Conservation (phyloP, 805 yeast genomes). For the Spathaspora passalidarum region DNA sequence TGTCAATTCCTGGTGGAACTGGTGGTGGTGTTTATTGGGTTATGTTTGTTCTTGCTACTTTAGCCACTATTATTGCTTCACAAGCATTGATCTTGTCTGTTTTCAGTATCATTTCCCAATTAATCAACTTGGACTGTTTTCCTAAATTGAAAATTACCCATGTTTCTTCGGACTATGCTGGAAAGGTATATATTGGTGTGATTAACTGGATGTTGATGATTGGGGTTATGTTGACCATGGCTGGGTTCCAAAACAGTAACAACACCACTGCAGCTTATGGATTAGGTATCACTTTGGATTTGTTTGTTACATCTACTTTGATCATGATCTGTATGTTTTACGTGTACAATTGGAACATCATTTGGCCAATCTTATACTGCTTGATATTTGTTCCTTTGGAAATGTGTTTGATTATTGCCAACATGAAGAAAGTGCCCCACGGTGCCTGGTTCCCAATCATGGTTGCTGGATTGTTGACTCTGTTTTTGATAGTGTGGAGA, state of each 20-base stretch:
- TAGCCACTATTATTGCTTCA: slow-evolving; percentile 57
- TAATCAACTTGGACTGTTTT: slow-evolving; percentile 53
- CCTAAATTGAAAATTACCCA: slow-evolving; percentile 48
- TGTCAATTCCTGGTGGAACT: slow-evolving; percentile 49
- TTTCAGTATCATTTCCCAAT: slow-evolving; percentile 49
- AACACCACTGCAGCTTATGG: slow-evolving; percentile 61
- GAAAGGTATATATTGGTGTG: slow-evolving; percentile 52
- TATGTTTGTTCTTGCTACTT: slow-evolving; percentile 50
- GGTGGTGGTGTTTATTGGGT: slow-evolving; percentile 47
- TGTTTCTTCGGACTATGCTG: slow-evolving; percentile 42
- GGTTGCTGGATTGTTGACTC: slow-evolving; percentile 37
- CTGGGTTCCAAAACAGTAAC: slow-evolving; percentile 48
- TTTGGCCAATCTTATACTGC: slow-evolving; percentile 33
- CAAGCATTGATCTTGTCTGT: slow-evolving; percentile 59
- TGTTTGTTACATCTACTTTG: slow-evolving; percentile 48
- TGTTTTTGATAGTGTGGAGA: slow-evolving; percentile 46
- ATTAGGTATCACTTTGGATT: slow-evolving; percentile 54
- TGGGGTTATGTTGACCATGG: slow-evolving; percentile 48
- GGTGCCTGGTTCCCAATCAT: slow-evolving; percentile 64
- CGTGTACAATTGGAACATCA: slow-evolving; percentile 38
- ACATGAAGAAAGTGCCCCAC: slow-evolving; percentile 48
- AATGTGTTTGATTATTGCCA: slow-evolving; percentile 43
- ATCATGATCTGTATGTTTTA: slow-evolving; percentile 43
- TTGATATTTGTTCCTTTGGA: slow-evolving; percentile 48
- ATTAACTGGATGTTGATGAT: slow-evolving; percentile 51